Conservation (phyloP, 2,329 filamentous ascomycete species). For the Botrytis cinerea region DNA sequence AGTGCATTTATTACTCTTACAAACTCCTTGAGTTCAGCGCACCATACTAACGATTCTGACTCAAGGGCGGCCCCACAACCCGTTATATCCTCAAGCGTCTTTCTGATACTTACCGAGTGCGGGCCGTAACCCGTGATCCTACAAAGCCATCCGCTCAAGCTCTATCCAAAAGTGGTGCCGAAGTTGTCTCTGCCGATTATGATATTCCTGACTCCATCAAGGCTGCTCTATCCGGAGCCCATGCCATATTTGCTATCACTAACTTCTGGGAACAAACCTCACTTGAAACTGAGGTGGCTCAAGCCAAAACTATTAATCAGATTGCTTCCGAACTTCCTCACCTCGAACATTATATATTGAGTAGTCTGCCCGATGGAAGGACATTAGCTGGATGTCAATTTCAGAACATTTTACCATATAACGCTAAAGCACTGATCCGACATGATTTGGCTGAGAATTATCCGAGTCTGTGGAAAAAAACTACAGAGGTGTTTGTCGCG, state of each 20-base stretch:
- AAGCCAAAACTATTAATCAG: conserved; percentile 1
- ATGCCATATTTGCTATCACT: conserved; percentile 17
- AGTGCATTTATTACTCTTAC: background rate
- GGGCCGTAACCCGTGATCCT: conserved; percentile 7
- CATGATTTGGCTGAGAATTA: conserved; percentile 18
- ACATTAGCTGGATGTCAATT: background rate
- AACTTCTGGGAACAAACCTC: conserved; percentile 14
- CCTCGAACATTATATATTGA: conserved; percentile 13
- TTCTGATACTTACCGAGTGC: conserved; percentile 16
- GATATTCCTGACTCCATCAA: conserved; percentile 2
- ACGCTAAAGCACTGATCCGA: conserved; percentile 10
- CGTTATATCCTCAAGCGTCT: conserved; percentile 17
- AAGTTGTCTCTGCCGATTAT: conserved; percentile 5
- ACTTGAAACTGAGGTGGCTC: conserved; percentile 2
- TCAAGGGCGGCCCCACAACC: conserved; percentile 12
- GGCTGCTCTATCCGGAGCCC: conserved; percentile 3
- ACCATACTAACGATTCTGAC: background rate
- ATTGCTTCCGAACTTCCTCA: conserved; percentile 2
- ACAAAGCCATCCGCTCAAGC: background rate
- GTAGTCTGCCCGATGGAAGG: conserved; percentile 4
- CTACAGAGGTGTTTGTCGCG: conserved; percentile 6
- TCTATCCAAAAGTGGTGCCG: conserved; percentile 2
- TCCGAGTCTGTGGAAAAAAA: conserved; percentile 10
- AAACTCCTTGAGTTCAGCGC: background rate
- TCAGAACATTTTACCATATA: background rate